Percentiles rank a stretch among this genome's conserved stretches.
phyloP scores from a whole-genome alignment of 495 filamentous ascomycete genomes.

The Thermothielavioides terrestris region DNA sequence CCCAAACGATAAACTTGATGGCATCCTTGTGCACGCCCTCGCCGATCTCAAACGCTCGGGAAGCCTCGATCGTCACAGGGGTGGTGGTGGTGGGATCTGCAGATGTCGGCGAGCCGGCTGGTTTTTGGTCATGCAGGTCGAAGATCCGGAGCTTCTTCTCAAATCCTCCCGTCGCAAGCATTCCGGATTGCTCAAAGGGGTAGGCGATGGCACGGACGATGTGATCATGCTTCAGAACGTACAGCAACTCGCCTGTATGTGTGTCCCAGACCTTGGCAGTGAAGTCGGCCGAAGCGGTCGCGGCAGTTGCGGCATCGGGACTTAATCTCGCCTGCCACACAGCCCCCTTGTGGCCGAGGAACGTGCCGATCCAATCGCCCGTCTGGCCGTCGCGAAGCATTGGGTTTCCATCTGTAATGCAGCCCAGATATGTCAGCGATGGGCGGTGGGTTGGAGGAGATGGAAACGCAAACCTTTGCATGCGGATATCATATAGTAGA shows the following conservation, averaged over 20 bases:
- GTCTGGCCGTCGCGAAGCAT: conserved; percentile 97
- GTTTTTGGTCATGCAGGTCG: conserved; percentile 55
- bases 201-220: conserved; percentile 93
- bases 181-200: conserved; percentile 64
- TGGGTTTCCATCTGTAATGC: conserved; percentile 73
- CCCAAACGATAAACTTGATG: conserved; percentile 95
- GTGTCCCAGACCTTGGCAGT: conserved; percentile 98
- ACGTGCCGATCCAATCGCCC: conserved; percentile 98
- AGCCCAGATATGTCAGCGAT: conserved; percentile 4
- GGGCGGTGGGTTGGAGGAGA: not conserved
- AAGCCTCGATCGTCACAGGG: conserved; percentile 35
- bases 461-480: conserved; percentile 67
- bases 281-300: conserved; percentile 92
- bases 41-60: conserved; percentile 73
- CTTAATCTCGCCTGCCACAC: conserved; percentile 93
- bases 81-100: conserved; percentile 14
- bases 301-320: conserved; percentile 76
- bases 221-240: conserved; percentile 82
- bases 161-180: conserved; percentile 82
- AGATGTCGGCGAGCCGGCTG: conserved; percentile 11
- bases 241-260: conserved; percentile 81
- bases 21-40: conserved; percentile 70
- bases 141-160: conserved; percentile 97
- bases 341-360: conserved; percentile 95
- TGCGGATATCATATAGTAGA: conserved; percentile 93